These are phyloP conservation scores for Pyrenophora graminea DNA, from an alignment of 2,329 filamentous ascomycete genomes.

Conservation along the genomic window DNA sequence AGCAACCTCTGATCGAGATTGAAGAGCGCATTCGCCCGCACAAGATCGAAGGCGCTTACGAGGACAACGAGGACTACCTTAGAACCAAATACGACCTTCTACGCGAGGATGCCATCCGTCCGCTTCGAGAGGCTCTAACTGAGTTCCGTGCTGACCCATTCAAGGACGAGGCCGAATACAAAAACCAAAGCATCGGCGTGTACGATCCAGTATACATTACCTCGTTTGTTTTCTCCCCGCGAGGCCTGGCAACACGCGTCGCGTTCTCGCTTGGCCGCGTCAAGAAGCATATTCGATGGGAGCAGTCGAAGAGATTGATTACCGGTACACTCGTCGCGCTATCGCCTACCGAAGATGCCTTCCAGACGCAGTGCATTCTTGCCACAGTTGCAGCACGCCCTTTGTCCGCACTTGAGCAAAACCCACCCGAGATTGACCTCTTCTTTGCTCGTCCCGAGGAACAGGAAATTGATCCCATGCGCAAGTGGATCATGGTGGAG, in stretches of 20 bases:
- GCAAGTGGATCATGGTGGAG: conserved; percentile 79
- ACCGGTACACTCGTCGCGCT: conserved; percentile 61
- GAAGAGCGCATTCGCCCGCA: conserved; percentile 31
- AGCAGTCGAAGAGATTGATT: conserved; percentile 62
- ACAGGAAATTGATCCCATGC: conserved; percentile 68
- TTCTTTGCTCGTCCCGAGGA: conserved; percentile 68
- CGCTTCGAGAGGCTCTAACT: conserved; percentile 69
- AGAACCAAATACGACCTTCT: conserved; percentile 74
- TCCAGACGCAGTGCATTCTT: conserved; percentile 67
- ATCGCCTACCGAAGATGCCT: conserved; percentile 62
- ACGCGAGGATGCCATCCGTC: conserved; percentile 72
- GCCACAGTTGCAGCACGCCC: conserved; percentile 74
- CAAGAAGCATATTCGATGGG: conserved; percentile 69
- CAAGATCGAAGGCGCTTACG: conserved; percentile 57
- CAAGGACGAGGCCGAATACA: conserved; percentile 57
- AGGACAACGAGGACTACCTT: conserved; percentile 68
- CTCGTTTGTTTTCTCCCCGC: conserved; percentile 65
- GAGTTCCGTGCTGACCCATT: conserved; percentile 34
- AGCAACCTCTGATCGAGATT: conserved; percentile 24
- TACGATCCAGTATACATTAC: conserved; percentile 64
- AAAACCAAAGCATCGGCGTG: conserved; percentile 40
- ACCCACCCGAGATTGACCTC: conserved; percentile 75
- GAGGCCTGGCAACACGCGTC: conserved; percentile 69
- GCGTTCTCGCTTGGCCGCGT: conserved; percentile 71
- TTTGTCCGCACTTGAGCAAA: conserved; percentile 63